These are phyloP conservation scores for Salicornia ramosissima DNA, from an alignment of 148 eudicot genomes.

Conservation along the genomic window DNA sequence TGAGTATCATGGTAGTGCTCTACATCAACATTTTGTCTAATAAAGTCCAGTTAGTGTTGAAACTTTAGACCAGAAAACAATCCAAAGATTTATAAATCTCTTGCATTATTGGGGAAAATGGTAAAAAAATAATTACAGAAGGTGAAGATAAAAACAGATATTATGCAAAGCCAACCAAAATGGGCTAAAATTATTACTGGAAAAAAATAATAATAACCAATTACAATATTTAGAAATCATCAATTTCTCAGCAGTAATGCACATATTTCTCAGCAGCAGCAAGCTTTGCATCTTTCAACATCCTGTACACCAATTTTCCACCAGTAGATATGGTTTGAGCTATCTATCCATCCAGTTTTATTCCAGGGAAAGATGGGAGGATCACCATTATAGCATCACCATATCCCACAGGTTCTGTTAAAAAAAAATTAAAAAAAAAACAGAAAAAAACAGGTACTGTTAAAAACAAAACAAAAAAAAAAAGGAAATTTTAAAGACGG, in stretches of 20 bases:
- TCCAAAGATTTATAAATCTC: too few relatives aligned
- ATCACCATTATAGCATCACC: constrained; percentile 74
- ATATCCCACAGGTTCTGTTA: constrained; percentile 75
- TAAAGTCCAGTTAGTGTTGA: too few relatives aligned
- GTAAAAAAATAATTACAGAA: constrained; percentile 11
- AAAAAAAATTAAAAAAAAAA: too few relatives aligned
- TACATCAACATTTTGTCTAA: too few relatives aligned
- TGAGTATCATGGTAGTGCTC: too few relatives aligned
- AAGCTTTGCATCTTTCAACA: neutral
- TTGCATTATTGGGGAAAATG: neutral
- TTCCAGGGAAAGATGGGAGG: constrained; percentile 90
- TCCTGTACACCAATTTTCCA: constrained; percentile 10
- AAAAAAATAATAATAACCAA: neutral
- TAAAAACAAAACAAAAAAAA: too few relatives aligned
- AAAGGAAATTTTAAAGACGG: too few relatives aligned
- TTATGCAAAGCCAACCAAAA: constrained; percentile 3
- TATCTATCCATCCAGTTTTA: constrained; percentile 25
- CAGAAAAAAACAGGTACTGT: too few relatives aligned
- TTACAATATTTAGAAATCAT: neutral
- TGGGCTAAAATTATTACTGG: neutral
- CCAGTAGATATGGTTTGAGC: neutral
- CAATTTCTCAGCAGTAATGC: neutral
- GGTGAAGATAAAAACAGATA: neutral
- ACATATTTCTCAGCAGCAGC: neutral
- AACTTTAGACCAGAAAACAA: neutral